These are phyloP conservation scores for Leptomonas seymouri DNA, from an alignment of 208 protist species.

Conservation along the genomic window DNA sequence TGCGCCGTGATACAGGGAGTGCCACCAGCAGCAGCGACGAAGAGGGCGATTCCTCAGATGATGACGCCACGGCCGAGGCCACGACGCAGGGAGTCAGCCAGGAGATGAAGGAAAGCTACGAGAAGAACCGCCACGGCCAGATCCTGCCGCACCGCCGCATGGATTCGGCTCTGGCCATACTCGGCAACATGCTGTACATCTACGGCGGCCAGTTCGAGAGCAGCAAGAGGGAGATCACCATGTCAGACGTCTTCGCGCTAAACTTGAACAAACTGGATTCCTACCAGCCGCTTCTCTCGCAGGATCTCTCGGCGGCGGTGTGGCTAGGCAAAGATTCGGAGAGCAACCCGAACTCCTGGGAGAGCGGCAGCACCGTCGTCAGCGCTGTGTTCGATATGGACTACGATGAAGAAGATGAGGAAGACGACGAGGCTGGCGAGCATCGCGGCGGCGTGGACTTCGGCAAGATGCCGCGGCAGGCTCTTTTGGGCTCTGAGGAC, in stretches of 20 bases:
- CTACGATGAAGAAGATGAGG: constrained; percentile 76
- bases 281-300: constrained; percentile 78
- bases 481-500: constrained; percentile 39
- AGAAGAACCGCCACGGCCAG: constrained; percentile 62
- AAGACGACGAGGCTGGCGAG: constrained; percentile 30
- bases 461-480: constrained; percentile 23
- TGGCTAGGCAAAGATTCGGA: constrained; percentile 89
- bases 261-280: constrained; percentile 86
- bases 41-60: constrained; percentile 30
- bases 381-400: constrained; percentile 81
- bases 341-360: constrained; percentile 79
- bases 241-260: constrained; percentile 87
- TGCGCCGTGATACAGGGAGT: constrained; percentile 36
- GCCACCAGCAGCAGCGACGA: constrained; percentile 33
- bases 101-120: constrained; percentile 77
- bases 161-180: constrained; percentile 63
- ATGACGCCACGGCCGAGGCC: constrained; percentile 17
- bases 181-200: constrained; percentile 82
- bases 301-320: constrained; percentile 77
- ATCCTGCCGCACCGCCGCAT: constrained; percentile 86
- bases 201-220: constrained; percentile 92
- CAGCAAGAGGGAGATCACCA: constrained; percentile 86
- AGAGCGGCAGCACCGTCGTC: constrained; percentile 86
- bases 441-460: constrained; percentile 26
- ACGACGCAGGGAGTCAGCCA: constrained; percentile 11